These are phyloP conservation scores for Pseudocercospora eumusae DNA, from an alignment of 2,329 filamentous ascomycete genomes.

Conservation along the genomic window DNA sequence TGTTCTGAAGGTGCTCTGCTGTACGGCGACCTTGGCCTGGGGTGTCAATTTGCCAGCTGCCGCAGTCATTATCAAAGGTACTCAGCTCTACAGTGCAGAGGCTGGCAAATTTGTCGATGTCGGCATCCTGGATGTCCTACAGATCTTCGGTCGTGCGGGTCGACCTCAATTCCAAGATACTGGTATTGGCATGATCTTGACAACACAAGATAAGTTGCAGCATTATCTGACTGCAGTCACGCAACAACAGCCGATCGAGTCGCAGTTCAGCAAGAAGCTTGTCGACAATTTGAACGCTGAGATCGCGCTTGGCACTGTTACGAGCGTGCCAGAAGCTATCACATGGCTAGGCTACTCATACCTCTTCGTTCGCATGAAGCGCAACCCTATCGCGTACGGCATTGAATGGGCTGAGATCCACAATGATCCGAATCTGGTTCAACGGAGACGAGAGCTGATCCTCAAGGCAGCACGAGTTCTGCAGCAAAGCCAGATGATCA, in stretches of 20 bases:
- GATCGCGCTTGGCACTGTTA: constrained; percentile 90
- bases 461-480: constrained; percentile 85
- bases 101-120: constrained; percentile 96
- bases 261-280: constrained; percentile 88
- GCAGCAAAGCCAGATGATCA: constrained; percentile 96
- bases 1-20: constrained; percentile 95
- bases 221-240: constrained; percentile 94
- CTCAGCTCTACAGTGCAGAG: constrained; percentile 92
- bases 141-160: constrained; percentile 97
- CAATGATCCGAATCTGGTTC: constrained; percentile 84
- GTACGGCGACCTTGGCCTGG: constrained; percentile 96
- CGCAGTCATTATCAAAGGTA: constrained; percentile 96
- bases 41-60: constrained; percentile 97
- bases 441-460: constrained; percentile 79
- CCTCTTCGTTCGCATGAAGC: constrained; percentile 92
- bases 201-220: constrained; percentile 85
- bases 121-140: constrained; percentile 92
- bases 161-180: constrained; percentile 96
- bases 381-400: constrained; percentile 86
- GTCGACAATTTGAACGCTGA: constrained; percentile 98
- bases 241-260: constrained; percentile 95
- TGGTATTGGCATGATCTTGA: constrained; percentile 97
- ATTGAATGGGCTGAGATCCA: constrained; percentile 91
- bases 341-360: constrained; percentile 99
- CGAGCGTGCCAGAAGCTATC: constrained; percentile 87